Evolutionary conservation across 371 early-diverging fungal species (phyloP).

Genomic region (Globomyces sp.): DNA sequence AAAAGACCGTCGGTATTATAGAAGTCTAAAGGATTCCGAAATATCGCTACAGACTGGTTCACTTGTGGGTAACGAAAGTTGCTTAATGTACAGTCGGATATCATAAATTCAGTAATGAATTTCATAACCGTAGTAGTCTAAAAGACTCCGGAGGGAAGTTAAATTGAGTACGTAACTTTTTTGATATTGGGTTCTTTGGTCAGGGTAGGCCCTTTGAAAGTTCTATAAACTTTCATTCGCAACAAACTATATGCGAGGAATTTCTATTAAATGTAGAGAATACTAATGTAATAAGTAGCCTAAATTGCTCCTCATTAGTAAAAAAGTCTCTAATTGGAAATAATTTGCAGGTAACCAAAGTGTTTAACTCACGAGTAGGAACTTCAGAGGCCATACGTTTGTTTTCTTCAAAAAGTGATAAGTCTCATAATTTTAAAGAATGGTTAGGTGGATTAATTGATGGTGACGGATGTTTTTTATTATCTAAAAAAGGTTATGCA

Average conservation of each 20-base stretch:
- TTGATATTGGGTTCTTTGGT: constrained; percentile 30
- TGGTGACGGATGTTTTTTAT: constrained; percentile 36
- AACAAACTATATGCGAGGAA: constrained; percentile 44
- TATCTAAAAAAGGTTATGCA: constrained; percentile 28
- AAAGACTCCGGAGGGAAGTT: constrained; percentile 3
- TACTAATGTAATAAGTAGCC: constrained; percentile 33
- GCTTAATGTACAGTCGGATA: constrained; percentile 33
- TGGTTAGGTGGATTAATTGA: constrained; percentile 42
- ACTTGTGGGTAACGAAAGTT: constrained; percentile 25
- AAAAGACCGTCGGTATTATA: constrained; percentile 29
- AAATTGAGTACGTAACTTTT: constrained; percentile 16
- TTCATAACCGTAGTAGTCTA: constrained; percentile 6
- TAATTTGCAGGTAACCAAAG: constrained; percentile 45
- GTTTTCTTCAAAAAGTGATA: constrained; percentile 8
- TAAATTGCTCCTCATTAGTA: constrained; percentile 27
- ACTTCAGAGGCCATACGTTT: constrained; percentile 45
- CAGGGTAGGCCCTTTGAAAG: constrained; percentile 9
- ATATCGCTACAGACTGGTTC: constrained; percentile 34
- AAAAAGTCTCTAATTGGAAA: constrained; percentile 30
- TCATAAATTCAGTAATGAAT: background rate
- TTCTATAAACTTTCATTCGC: constrained; percentile 19
- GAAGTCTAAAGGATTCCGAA: no score
- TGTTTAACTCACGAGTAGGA: constrained; percentile 32
- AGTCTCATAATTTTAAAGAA: constrained; percentile 32
- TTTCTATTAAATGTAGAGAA: constrained; percentile 32